Conservation (phyloP, 306 rosid species). For the Vachellia pachyceras region DNA sequence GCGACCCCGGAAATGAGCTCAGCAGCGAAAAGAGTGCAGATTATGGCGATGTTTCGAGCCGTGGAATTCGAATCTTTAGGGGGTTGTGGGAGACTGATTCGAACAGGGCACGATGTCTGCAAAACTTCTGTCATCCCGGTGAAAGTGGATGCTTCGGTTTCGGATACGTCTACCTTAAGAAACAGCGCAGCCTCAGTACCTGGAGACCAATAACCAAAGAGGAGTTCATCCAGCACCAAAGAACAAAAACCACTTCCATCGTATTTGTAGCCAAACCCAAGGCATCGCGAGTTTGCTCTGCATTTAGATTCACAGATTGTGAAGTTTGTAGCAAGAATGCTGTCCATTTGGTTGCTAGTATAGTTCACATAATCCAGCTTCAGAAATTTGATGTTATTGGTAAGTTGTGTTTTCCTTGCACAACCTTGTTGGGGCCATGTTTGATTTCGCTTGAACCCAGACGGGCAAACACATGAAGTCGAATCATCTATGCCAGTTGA, state of each 20-base stretch:
- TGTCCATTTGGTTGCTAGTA: constrained; percentile 23
- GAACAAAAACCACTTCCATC: constrained; percentile 61
- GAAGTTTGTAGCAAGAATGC: constrained; percentile 37
- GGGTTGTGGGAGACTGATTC: constrained; percentile 67
- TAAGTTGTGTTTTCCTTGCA: constrained; percentile 40
- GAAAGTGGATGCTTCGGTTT: constrained; percentile 56
- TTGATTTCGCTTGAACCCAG: constrained; percentile 50
- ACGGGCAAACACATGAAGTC: constrained; percentile 65
- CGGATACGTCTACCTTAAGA: constrained; percentile 59
- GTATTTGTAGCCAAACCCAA: constrained; percentile 67
- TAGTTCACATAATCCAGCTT: constrained; percentile 75
- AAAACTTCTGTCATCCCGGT: constrained; percentile 67
- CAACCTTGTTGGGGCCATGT: constrained; percentile 54
- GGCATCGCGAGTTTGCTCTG: constrained; percentile 36
- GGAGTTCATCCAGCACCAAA: constrained; percentile 35
- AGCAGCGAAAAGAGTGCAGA: constrained; percentile 68
- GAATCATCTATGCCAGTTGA: constrained; percentile 38
- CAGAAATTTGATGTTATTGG: constrained; percentile 44
- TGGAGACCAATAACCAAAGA: constrained; percentile 84
- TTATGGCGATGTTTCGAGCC: constrained; percentile 69
- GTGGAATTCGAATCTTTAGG: constrained; percentile 67
- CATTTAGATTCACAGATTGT: constrained; percentile 56
- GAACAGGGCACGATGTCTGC: constrained; percentile 78
- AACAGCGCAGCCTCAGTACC: constrained; percentile 62
- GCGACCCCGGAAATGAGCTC: constrained; percentile 73